phyloP scores from a whole-genome alignment of 2,329 filamentous ascomycete species.

The Hypoxylon sp. region DNA sequence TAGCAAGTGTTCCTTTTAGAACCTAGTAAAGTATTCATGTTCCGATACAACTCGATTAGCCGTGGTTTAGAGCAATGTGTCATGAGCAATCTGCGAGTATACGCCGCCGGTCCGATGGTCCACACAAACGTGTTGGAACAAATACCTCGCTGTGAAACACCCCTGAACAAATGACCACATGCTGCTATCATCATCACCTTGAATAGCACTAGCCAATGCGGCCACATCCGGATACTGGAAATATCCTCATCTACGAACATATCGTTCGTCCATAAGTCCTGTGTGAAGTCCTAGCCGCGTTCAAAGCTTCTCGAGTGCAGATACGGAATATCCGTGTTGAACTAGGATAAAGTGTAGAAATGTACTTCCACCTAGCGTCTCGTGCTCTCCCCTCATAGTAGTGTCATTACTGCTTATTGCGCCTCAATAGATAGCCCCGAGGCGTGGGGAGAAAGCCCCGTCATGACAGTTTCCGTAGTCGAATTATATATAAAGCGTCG shows the following conservation, averaged over 20 bases:
- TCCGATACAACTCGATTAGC: slow-evolving; percentile 8
- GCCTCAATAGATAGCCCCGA: neutral
- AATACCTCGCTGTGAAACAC: neutral
- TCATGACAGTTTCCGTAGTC: neutral
- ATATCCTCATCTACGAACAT: slow-evolving; percentile 1
- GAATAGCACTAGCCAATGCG: neutral
- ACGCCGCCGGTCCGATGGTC: neutral
- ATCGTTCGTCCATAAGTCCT: neutral
- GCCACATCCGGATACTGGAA: neutral
- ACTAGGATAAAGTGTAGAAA: slow-evolving; percentile 2
- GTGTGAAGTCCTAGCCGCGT: neutral
- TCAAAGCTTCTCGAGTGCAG: neutral
- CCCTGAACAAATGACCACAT: neutral
- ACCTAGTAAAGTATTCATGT: slow-evolving; percentile 10
- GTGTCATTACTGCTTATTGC: slow-evolving; percentile 1
- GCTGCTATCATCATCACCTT: neutral
- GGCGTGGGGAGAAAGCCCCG: neutral
- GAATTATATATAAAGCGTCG: neutral
- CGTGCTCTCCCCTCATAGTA: neutral
- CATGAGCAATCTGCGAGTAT: slow-evolving; percentile 1
- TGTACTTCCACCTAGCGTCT: neutral
- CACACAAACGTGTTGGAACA: neutral
- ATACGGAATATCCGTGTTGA: neutral
- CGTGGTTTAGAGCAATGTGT: slow-evolving; percentile 1
- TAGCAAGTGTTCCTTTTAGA: slow-evolving; percentile 9